Conservation (phyloP, 257 asterid genomes). For the Solanum medicagineum region DNA sequence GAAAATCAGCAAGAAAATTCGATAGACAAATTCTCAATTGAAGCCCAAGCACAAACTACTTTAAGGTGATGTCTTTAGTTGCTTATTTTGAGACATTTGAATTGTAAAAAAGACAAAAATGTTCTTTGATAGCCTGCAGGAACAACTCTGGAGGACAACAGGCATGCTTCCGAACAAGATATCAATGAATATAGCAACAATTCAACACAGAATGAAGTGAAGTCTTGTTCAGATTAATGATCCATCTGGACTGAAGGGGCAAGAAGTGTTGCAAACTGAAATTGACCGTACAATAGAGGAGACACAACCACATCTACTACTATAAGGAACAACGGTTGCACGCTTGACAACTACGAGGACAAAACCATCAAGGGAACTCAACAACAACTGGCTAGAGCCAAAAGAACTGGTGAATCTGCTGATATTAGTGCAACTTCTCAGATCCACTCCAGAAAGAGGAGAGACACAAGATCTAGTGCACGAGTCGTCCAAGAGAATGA, state of each 20-base stretch:
- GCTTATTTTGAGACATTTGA: not conserved
- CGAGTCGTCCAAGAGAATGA: not conserved
- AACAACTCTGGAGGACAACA: slow-evolving; percentile 1
- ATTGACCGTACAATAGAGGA: slow-evolving; percentile 1
- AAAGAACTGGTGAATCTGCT: not conserved
- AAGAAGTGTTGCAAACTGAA: slow-evolving; percentile 6
- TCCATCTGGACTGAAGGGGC: not conserved
- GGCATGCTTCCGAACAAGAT: not conserved
- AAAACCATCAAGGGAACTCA: not conserved
- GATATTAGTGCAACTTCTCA: not conserved
- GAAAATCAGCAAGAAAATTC: too few species aligned
- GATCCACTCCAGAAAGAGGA: not conserved
- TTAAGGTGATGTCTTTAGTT: not conserved
- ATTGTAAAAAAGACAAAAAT: not conserved
- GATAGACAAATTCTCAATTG: too few species aligned
- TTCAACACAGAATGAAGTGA: not conserved
- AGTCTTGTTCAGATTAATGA: not conserved
- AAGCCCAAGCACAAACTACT: not conserved
- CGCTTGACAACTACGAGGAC: not conserved
- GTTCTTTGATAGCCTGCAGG: slow-evolving; percentile 14
- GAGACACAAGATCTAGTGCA: not conserved
- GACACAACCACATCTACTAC: not conserved
- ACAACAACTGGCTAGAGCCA: not conserved
- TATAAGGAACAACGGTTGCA: not conserved
- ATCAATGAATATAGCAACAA: slow-evolving; percentile 6